A percentile compares a stretch with the other conserved stretches of the same genome.
These are phyloP conservation scores for Neurospora tetraspora DNA, from an alignment of 495 filamentous ascomycete genomes.

Conservation along the genomic window DNA sequence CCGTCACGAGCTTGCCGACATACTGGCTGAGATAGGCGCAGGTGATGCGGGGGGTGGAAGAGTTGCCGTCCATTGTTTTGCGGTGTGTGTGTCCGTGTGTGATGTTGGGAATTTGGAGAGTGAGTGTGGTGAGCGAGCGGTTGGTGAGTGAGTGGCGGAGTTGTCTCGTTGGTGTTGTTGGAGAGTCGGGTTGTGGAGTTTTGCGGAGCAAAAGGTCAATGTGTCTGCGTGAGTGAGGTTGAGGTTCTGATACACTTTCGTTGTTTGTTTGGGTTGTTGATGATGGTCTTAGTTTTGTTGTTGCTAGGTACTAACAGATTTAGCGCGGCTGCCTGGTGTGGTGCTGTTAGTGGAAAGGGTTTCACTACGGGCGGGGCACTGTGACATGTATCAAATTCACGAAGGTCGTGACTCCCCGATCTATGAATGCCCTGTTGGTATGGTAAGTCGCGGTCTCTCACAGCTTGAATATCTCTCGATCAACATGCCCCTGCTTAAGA, in stretches of 20 bases:
- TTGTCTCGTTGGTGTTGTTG: not conserved
- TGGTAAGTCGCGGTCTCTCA: not conserved
- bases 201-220: not conserved
- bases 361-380: not conserved
- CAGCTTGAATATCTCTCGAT: too few relatives aligned
- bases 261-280: not conserved
- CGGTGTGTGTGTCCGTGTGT: not conserved
- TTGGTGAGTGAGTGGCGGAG: not conserved
- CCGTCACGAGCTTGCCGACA: slow-evolving; percentile 62
- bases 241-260: not conserved
- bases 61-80: slow-evolving; percentile 35
- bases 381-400: not conserved
- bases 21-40: slow-evolving; percentile 57
- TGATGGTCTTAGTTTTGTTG: not conserved
- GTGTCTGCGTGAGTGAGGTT: not conserved
- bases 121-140: not conserved
- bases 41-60: slow-evolving; percentile 59
- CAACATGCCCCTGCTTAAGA: too few relatives aligned
- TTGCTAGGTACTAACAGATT: not conserved
- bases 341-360: not conserved
- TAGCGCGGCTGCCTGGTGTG: not conserved
- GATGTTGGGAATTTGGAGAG: not conserved
- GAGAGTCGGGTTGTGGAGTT: not conserved
- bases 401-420: not conserved
- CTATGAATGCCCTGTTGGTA: not conserved